phyloP scores from a whole-genome alignment of 164 flowering plant species.

The Kalanchoe fedtschenkoi region DNA sequence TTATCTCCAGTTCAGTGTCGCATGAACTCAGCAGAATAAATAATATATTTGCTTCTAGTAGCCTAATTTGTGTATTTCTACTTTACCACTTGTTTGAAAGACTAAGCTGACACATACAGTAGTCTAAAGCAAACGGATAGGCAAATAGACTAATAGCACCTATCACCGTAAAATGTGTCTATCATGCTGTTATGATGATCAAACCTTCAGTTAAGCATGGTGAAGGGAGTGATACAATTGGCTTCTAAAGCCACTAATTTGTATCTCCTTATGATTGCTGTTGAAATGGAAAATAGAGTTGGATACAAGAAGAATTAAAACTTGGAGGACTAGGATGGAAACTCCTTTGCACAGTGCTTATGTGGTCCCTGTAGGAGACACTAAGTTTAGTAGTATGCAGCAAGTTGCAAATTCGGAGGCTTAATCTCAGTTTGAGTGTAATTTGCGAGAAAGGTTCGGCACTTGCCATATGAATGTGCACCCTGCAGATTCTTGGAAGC shows the following conservation, averaged over 20 bases:
- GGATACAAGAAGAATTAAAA: background rate
- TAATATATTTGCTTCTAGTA: no score
- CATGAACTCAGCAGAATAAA: background rate
- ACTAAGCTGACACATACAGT: no score
- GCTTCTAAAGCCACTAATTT: background rate
- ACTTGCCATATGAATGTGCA: slow-evolving; percentile 84
- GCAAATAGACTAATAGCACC: background rate
- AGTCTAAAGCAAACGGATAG: no score
- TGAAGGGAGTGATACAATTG: background rate
- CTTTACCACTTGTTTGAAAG: background rate
- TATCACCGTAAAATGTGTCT: background rate
- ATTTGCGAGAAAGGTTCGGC: background rate
- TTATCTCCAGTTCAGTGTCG: background rate
- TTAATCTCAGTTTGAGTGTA: background rate
- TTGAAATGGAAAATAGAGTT: background rate
- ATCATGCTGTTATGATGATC: background rate
- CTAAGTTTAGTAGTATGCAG: background rate
- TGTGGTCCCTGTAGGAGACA: slow-evolving; percentile 43
- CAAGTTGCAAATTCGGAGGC: background rate
- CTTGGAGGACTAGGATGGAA: slow-evolving; percentile 18
- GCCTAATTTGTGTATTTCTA: background rate
- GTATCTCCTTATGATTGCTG: background rate
- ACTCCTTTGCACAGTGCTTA: slow-evolving; percentile 50
- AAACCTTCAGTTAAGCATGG: background rate
- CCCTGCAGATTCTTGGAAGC: slow-evolving; percentile 84